phyloP scores from a whole-genome alignment of 1,139 yeast genomes.

The Diutina sp. region DNA sequence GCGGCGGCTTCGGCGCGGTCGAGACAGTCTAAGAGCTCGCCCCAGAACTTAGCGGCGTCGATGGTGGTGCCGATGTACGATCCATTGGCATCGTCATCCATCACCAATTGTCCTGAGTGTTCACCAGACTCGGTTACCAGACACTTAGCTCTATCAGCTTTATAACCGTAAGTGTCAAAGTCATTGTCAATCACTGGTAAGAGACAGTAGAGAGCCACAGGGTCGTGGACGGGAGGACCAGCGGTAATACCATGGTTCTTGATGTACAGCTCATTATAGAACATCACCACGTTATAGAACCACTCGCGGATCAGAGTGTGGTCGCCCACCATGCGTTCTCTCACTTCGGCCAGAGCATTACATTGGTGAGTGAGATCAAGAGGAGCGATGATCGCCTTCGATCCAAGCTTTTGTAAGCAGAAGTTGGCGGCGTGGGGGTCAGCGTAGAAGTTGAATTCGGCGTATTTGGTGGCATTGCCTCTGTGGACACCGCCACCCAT shows the following conservation, averaged over 20 bases:
- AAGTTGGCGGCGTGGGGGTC: constrained; percentile 72
- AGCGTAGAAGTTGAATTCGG: constrained; percentile 71
- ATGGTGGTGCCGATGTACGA: neutral
- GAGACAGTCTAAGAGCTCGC: neutral
- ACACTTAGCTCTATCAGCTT: neutral
- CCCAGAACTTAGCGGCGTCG: neutral
- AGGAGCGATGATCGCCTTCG: constrained; percentile 47
- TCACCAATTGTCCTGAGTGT: neutral
- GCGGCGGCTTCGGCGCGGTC: neutral
- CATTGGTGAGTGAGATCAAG: constrained; percentile 64
- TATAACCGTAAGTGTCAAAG: neutral
- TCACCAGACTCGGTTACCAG: neutral
- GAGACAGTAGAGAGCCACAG: constrained; percentile 53
- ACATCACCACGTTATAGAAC: constrained; percentile 44
- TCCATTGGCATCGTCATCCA: neutral
- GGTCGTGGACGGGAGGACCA: constrained; percentile 82
- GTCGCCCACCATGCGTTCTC: constrained; percentile 19
- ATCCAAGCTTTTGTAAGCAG: constrained; percentile 26
- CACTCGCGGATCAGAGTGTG: constrained; percentile 32
- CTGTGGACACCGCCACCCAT: constrained; percentile 68
- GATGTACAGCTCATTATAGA: constrained; percentile 29
- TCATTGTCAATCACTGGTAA: constrained; percentile 25
- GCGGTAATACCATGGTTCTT: constrained; percentile 24
- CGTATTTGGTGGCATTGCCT: constrained; percentile 33
- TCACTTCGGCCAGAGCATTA: constrained; percentile 37